These are phyloP conservation scores for Volutella citrinella DNA, from an alignment of 2,329 filamentous ascomycete genomes.

Conservation along the genomic window DNA sequence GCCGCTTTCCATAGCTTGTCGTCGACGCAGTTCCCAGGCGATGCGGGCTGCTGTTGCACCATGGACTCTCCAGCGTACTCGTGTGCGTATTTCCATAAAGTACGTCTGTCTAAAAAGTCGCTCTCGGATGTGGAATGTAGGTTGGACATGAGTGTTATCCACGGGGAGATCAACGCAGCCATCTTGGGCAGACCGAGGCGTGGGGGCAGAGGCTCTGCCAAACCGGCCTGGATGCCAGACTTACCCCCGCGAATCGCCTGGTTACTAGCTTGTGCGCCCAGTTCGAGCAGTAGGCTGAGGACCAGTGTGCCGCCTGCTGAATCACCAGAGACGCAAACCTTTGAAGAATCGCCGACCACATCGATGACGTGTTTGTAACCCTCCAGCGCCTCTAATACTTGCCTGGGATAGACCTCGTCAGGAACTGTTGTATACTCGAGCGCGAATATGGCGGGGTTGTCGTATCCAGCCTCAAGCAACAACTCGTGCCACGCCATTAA, in stretches of 20 bases:
- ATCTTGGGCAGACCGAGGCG: conserved; percentile 40
- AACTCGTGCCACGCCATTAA: conserved; percentile 68
- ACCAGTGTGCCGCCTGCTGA: conserved; percentile 75
- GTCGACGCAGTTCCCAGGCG: conserved; percentile 69
- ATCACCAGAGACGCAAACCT: conserved; percentile 72
- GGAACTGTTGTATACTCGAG: conserved; percentile 80
- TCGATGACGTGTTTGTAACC: conserved; percentile 70
- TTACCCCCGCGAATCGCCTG: conserved; percentile 16
- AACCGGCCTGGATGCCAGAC: conserved; percentile 8
- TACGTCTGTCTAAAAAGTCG: conserved; percentile 70
- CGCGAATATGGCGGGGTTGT: conserved; percentile 75
- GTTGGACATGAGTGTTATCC: conserved; percentile 69
- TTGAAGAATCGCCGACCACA: conserved; percentile 53
- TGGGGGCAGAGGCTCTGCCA: conserved; percentile 13
- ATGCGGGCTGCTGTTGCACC: conserved; percentile 40
- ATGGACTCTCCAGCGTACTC: conserved; percentile 57
- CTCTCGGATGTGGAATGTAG: conserved; percentile 66
- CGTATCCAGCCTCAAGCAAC: conserved; percentile 62
- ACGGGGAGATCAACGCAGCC: conserved; percentile 75
- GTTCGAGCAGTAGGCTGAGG: conserved; percentile 67
- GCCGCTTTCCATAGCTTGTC: conserved; percentile 63
- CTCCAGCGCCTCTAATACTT: conserved; percentile 65
- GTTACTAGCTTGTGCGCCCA: conserved; percentile 41
- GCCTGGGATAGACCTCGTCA: conserved; percentile 68
- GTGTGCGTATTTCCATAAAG: conserved; percentile 65